phyloP scores from a whole-genome alignment of 257 asterid species.

The Solanum etuberosum region DNA sequence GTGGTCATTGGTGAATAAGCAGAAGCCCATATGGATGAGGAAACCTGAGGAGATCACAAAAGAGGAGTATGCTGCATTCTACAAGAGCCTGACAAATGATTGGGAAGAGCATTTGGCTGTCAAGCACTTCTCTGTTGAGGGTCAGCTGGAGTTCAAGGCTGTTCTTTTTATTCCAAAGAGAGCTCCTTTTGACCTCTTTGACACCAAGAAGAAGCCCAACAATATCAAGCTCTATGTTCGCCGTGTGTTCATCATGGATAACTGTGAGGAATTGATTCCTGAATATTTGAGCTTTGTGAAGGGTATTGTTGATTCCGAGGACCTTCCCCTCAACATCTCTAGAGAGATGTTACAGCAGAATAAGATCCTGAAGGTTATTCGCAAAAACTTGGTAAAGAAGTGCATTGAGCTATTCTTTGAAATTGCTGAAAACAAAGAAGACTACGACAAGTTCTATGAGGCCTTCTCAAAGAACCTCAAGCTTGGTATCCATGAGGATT shows the following conservation, averaged over 20 bases:
- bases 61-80: conserved; percentile 65
- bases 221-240: conserved; percentile 58
- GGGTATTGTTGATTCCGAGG: conserved; percentile 62
- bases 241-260: conserved; percentile 57
- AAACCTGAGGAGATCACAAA: conserved; percentile 60
- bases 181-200: conserved; percentile 59
- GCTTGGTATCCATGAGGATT: conserved; percentile 58
- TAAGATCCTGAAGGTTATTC: conserved; percentile 56
- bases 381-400: conserved; percentile 65
- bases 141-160: conserved; percentile 59
- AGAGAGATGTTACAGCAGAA: conserved; percentile 55
- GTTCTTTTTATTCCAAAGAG: conserved; percentile 54
- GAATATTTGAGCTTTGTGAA: conserved; percentile 54
- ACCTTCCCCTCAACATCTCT: conserved; percentile 60
- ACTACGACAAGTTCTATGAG: conserved; percentile 49
- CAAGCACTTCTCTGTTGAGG: conserved; percentile 63
- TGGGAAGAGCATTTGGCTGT: conserved; percentile 68
- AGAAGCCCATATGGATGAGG: conserved; percentile 64
- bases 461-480: conserved; percentile 59
- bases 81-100: conserved; percentile 55
- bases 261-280: conserved; percentile 57
- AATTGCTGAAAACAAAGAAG: conserved; percentile 64
- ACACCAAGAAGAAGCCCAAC: conserved; percentile 52
- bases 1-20: conserved; percentile 60
- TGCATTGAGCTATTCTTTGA: conserved; percentile 57